Evolutionary conservation across 2,329 filamentous ascomycete genomes (phyloP).

Genomic region (Pseudogymnoascus sp.): DNA sequence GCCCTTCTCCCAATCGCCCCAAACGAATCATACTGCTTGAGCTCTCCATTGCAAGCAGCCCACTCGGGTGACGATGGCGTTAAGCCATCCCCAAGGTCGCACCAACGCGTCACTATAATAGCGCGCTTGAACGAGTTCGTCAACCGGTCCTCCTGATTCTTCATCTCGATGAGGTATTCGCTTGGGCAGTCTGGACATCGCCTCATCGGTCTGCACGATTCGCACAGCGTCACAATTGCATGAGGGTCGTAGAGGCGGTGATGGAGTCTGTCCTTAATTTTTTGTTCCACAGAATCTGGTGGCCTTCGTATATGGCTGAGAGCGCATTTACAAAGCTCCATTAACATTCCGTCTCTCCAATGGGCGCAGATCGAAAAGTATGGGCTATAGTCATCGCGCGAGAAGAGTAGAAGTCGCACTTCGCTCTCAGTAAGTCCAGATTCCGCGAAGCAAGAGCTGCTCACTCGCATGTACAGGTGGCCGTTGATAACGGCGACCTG

Average conservation of each 20-base stretch:
- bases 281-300: constrained; percentile 35
- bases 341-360: constrained; percentile 54
- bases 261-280: constrained; percentile 30
- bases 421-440: constrained; percentile 43
- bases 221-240: constrained; percentile 44
- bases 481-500: constrained; percentile 47
- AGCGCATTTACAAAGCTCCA: constrained; percentile 54
- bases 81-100: constrained; percentile 49
- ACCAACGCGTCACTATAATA: constrained; percentile 54
- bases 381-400: constrained; percentile 51
- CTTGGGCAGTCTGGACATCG: constrained; percentile 55
- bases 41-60: constrained; percentile 44
- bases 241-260: constrained; percentile 32
- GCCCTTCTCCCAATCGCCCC: constrained; percentile 43
- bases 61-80: constrained; percentile 45
- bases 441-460: constrained; percentile 45
- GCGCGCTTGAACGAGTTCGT: constrained; percentile 48
- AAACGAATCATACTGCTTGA: constrained; percentile 45
- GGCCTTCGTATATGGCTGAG: constrained; percentile 47
- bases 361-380: constrained; percentile 57
- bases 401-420: constrained; percentile 50
- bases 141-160: constrained; percentile 47
- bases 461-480: constrained; percentile 50
- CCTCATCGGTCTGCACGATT: constrained; percentile 49
- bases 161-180: constrained; percentile 54